Evolutionary conservation across 805 yeast species (phyloP), one percentile per base, ranked within the genome.

Genomic region (Yarrowia deformans): DNA sequence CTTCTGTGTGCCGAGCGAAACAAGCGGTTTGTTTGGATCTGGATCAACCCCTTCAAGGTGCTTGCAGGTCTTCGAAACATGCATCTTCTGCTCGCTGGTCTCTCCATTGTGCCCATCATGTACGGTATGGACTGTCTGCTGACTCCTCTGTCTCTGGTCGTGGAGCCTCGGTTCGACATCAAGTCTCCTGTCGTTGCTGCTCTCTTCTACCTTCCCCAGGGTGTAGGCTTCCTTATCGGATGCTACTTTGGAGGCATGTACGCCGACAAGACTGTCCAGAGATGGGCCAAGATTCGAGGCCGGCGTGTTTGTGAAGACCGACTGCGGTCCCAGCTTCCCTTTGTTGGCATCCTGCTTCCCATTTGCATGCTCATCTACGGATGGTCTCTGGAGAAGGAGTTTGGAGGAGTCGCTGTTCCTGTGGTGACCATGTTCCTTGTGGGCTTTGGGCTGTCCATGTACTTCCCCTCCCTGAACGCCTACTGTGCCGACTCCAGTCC

Each of bases 401-500:
- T 80, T 67, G 89, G 88, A 19, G 88, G 89, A 1, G 81, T 83
- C 80, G 84, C 86, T 0, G 76, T 86, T 2, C 88, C 89, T 0
- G 80, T 85, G 8, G 78, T 85, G 1, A 77, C 81, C 69, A 76
- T 86, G 81, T 85, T 85, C 70, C 34, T 81, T 23, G 78, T 80
- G 58, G 89, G 87, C 0, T 69, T 84, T 56, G 84, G 84, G 0
- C 89, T 86, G 73, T 84, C 88, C 0, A 76, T 82, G 34, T 75
- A 81, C 10, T 86, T 84, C 72, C 87, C 89, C 0, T 80, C 84
- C 18, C 73, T 84, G 48, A 86, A 86, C 72, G 82, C 88, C 2
- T 86, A 86, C 73, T 85, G 88, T 76, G 85, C 85, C 34, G 90
- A 86, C 72, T 82, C 85, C 6, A 79, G 85, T 82, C 88, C 88